Evolutionary conservation across 2,329 filamentous ascomycete genomes (phyloP).

Genomic region (Chaetomiaceae sp.): DNA sequence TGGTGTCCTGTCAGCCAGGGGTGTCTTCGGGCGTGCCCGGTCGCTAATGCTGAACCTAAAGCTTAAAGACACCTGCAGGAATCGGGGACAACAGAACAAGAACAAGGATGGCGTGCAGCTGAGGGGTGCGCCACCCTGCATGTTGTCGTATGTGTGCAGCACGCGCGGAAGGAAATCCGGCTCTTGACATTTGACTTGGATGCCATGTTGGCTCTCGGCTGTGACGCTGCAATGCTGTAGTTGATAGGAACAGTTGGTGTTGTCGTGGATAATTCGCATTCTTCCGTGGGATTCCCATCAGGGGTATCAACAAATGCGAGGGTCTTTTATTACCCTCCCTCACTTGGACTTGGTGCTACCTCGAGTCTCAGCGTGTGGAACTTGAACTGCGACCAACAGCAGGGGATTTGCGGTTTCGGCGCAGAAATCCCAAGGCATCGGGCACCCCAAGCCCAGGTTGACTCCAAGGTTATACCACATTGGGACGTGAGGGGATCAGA

Average conservation of each 20-base stretch:
- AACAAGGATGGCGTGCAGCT: too few relatives aligned
- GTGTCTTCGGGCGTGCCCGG: not conserved
- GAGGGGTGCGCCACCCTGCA: too few relatives aligned
- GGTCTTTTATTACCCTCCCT: not conserved
- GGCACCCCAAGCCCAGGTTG: too few relatives aligned
- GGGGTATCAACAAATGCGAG: not conserved
- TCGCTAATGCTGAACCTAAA: not conserved
- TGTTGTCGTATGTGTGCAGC: too few relatives aligned
- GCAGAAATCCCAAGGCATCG: not conserved
- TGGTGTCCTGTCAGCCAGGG: not conserved
- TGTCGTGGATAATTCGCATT: too few relatives aligned
- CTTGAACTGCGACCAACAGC: not conserved
- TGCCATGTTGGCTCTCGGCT: not conserved
- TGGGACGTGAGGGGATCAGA: constrained; percentile 3
- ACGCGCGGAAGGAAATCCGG: not conserved
- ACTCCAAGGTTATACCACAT: not conserved
- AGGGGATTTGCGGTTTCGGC: not conserved
- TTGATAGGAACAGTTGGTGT: too few relatives aligned
- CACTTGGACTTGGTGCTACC: too few relatives aligned
- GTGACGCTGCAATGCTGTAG: constrained; percentile 5
- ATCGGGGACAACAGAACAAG: not conserved
- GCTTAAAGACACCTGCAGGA: too few relatives aligned
- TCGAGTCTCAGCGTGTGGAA: not conserved
- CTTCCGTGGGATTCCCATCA: not conserved
- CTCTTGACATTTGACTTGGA: not conserved